These are phyloP conservation scores for Vachellia collinsii DNA, from an alignment of 306 rosid genomes.

Conservation along the genomic window DNA sequence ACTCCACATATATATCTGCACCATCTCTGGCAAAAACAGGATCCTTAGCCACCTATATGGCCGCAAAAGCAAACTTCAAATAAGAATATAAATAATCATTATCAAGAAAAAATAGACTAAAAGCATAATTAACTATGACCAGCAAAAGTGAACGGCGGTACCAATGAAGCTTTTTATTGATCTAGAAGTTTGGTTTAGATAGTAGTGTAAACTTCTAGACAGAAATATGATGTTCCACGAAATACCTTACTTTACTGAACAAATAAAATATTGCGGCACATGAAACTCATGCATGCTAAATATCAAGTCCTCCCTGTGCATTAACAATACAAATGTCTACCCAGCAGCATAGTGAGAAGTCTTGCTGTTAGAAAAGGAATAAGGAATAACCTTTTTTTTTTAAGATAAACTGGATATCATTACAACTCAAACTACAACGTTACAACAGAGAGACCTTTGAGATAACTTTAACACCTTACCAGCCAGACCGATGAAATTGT, in stretches of 20 bases:
- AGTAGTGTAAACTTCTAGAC: background rate
- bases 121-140: slow-evolving; percentile 16
- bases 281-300: background rate
- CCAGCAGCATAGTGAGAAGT: background rate
- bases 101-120: background rate
- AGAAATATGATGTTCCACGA: background rate
- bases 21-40: slow-evolving; percentile 81
- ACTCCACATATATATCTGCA: slow-evolving; percentile 84
- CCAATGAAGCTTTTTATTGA: background rate
- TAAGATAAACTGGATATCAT: too few species aligned
- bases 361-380: background rate
- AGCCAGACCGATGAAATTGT: background rate
- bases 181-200: background rate
- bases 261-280: slow-evolving; percentile 11
- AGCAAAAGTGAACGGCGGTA: background rate
- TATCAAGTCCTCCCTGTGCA: slow-evolving; percentile 7
- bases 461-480: background rate
- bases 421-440: too few species aligned
- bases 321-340: background rate
- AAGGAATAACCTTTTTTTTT: background rate
- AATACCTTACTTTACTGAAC: background rate
- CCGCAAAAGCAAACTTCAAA: slow-evolving; percentile 40
- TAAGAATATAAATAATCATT: slow-evolving; percentile 18
- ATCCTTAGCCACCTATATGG: slow-evolving; percentile 80
- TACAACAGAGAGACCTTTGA: background rate